Conservation (phyloP, 2,329 filamentous ascomycete species). For the Diaporthe velutina region DNA sequence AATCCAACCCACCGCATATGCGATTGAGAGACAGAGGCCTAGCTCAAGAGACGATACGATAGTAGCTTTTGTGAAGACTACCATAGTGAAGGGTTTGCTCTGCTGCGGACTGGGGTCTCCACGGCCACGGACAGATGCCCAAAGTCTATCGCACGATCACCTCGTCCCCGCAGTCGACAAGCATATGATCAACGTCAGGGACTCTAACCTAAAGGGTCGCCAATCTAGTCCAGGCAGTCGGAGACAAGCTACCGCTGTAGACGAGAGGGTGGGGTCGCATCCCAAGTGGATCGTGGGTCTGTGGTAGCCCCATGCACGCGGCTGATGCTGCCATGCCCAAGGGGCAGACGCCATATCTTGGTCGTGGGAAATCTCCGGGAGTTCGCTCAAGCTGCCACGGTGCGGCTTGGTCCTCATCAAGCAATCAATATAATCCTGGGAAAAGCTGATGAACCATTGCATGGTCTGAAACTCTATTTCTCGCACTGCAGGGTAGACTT, state of each 20-base stretch:
- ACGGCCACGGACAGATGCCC: neutral
- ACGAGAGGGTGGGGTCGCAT: neutral
- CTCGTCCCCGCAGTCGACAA: conserved; percentile 13
- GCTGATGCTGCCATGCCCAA: neutral
- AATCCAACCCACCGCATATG: conserved; percentile 4
- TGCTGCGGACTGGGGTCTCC: neutral
- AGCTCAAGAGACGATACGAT: neutral
- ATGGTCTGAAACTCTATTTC: conserved; percentile 31
- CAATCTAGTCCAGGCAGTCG: conserved; percentile 17
- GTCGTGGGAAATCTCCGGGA: neutral
- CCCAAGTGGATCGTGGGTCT: neutral
- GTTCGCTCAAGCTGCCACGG: neutral
- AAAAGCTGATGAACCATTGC: conserved; percentile 20
- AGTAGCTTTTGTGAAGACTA: neutral
- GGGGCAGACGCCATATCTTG: neutral
- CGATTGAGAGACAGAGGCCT: neutral
- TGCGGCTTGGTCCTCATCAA: neutral
- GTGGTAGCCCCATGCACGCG: neutral
- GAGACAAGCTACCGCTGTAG: conserved; percentile 5
- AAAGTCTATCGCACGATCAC: neutral
- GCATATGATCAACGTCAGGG: conserved; percentile 23
- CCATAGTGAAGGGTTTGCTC: neutral
- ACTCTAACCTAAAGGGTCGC: conserved; percentile 19
- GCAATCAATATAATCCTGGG: neutral
- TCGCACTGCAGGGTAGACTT: neutral